phyloP scores from a whole-genome alignment of 2,329 filamentous ascomycete species.

The Chaetothyriales sp. region DNA sequence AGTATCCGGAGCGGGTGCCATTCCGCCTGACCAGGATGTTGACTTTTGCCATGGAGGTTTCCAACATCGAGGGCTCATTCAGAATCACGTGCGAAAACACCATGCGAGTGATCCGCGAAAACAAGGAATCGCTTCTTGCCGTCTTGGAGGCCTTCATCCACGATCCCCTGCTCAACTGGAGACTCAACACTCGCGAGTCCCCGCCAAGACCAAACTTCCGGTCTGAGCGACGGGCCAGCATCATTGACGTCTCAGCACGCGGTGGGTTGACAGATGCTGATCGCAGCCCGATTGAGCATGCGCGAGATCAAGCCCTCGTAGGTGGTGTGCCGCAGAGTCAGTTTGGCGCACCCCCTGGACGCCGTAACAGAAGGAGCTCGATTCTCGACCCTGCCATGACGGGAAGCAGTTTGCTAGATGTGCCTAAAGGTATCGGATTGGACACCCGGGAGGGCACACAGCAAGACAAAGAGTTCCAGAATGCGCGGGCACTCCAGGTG shows the following conservation, averaged over 20 bases:
- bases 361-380: slow-evolving; percentile 48
- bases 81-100: slow-evolving; percentile 96
- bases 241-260: slow-evolving; percentile 31
- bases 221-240: slow-evolving; percentile 44
- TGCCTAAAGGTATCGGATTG: slow-evolving; percentile 24
- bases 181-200: slow-evolving; percentile 52
- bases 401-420: slow-evolving; percentile 7
- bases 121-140: slow-evolving; percentile 97
- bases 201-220: slow-evolving; percentile 45
- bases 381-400: slow-evolving; percentile 41
- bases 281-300: slow-evolving; percentile 22
- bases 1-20: slow-evolving; percentile 91
- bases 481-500: slow-evolving; percentile 82
- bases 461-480: slow-evolving; percentile 59
- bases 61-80: slow-evolving; percentile 98
- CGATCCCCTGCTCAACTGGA: slow-evolving; percentile 96
- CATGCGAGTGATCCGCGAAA: slow-evolving; percentile 89
- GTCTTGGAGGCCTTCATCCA: slow-evolving; percentile 98
- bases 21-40: slow-evolving; percentile 98
- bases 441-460: slow-evolving; percentile 25
- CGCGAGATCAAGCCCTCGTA: slow-evolving; percentile 30
- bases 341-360: slow-evolving; percentile 16
- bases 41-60: slow-evolving; percentile 99
- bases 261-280: slow-evolving; percentile 18
- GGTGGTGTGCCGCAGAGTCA: slow-evolving; percentile 33